phyloP scores from a whole-genome alignment of 768 basidiomycete species.

The Kwoniella newhampshirensis region DNA sequence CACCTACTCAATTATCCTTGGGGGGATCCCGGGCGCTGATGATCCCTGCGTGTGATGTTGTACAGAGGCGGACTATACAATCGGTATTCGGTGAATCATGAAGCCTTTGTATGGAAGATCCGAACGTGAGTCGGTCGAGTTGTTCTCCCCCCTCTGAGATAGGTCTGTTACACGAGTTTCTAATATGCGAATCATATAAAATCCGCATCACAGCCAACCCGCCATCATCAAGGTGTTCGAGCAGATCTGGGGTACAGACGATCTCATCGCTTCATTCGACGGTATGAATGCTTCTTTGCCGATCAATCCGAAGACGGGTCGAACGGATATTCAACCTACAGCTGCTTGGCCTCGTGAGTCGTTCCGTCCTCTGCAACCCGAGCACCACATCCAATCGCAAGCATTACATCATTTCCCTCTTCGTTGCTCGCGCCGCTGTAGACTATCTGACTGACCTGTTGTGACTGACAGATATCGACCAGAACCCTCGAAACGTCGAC shows the following conservation, averaged over 20 bases:
- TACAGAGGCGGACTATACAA: slow-evolving; percentile 46
- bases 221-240: slow-evolving; percentile 39
- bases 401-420: too few relatives aligned
- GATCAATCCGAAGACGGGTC: slow-evolving; percentile 21
- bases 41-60: slow-evolving; percentile 15
- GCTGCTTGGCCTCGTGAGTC: slow-evolving; percentile 13
- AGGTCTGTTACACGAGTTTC: neutral
- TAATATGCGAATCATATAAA: neutral
- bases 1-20: slow-evolving; percentile 35
- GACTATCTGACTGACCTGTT: slow-evolving; percentile 7
- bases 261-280: slow-evolving; percentile 42
- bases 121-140: slow-evolving; percentile 11
- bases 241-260: slow-evolving; percentile 42
- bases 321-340: slow-evolving; percentile 24
- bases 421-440: too few relatives aligned
- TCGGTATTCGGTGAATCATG: slow-evolving; percentile 23
- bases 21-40: slow-evolving; percentile 31
- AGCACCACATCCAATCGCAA: too few relatives aligned
- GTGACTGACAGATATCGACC: slow-evolving; percentile 32
- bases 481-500: slow-evolving; percentile 27
- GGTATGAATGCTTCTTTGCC: slow-evolving; percentile 32
- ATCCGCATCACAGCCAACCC: slow-evolving; percentile 34
- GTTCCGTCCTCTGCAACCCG: neutral
- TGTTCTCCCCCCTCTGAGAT: neutral
- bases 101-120: slow-evolving; percentile 32